phyloP scores from a whole-genome alignment of 2,329 filamentous ascomycete genomes.

The Fusarium protoensiforme region DNA sequence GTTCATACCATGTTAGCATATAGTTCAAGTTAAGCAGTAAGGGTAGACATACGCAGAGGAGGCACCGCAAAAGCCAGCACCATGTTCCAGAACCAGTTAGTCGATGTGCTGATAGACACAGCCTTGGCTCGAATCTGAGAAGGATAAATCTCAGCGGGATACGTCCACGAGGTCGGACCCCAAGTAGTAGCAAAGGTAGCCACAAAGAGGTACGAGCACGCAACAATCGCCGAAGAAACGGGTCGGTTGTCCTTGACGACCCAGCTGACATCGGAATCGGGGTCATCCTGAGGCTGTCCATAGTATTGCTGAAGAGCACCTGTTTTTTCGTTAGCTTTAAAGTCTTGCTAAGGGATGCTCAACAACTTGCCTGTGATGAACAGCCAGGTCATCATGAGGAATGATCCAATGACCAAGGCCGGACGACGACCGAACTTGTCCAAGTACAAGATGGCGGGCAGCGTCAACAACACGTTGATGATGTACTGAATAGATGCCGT shows the following conservation, averaged over 20 bases:
- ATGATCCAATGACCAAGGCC: conserved; percentile 64
- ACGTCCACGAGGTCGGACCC: conserved; percentile 59
- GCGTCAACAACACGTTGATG: conserved; percentile 70
- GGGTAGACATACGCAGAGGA: conserved; percentile 58
- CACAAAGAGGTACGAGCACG: conserved; percentile 71
- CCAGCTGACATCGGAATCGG: conserved; percentile 66
- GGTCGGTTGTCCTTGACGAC: conserved; percentile 61
- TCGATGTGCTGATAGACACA: conserved; percentile 54
- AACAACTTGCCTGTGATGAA: conserved; percentile 64
- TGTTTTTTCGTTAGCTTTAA: conserved; percentile 22
- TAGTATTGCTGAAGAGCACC: conserved; percentile 69
- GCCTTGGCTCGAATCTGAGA: conserved; percentile 56
- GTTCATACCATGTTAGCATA: background rate
- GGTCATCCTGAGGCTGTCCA: conserved; percentile 57
- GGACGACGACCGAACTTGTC: conserved; percentile 69
- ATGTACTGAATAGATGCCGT: conserved; percentile 72
- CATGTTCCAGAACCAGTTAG: conserved; percentile 50
- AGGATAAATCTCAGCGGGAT: conserved; percentile 60
- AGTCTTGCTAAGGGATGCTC: background rate
- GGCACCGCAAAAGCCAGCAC: conserved; percentile 48
- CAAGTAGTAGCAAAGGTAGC: conserved; percentile 56
- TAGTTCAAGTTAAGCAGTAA: too few relatives aligned
- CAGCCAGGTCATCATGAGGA: conserved; percentile 70
- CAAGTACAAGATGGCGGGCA: conserved; percentile 69
- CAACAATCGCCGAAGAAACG: conserved; percentile 70